Conservation (phyloP, 2,329 filamentous ascomycete species). For the Paradendryphiella salina region DNA sequence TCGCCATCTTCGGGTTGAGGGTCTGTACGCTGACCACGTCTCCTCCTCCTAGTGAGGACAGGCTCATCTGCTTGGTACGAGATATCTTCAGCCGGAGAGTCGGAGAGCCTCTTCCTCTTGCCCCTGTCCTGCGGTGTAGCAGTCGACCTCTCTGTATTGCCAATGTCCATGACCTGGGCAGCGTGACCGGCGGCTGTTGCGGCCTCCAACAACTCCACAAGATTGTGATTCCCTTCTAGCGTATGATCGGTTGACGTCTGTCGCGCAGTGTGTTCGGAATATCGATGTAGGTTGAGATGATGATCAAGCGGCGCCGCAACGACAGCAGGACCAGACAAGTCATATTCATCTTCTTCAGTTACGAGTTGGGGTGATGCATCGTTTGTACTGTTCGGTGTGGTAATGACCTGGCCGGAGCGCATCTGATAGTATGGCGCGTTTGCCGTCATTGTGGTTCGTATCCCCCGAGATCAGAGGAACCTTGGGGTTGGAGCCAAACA, state of each 20-base stretch:
- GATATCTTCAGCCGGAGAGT: conserved; percentile 11
- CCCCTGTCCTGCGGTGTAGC: conserved; percentile 17
- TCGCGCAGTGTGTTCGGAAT: conserved; percentile 18
- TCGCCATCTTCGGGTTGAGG: conserved; percentile 13
- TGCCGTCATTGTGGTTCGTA: conserved; percentile 34
- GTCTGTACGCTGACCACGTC: conserved; percentile 23
- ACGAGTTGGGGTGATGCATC: conserved; percentile 18
- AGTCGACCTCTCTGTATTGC: background rate
- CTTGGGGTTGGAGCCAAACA: conserved; percentile 12
- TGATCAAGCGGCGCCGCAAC: conserved; percentile 19
- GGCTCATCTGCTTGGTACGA: conserved; percentile 7
- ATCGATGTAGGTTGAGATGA: conserved; percentile 20
- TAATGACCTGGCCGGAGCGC: conserved; percentile 33
- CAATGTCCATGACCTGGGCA: conserved; percentile 19
- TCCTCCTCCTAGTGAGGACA: conserved; percentile 27
- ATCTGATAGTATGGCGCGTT: conserved; percentile 46
- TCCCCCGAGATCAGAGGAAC: conserved; percentile 17
- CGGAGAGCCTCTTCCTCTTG: conserved; percentile 35
- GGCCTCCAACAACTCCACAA: conserved; percentile 45
- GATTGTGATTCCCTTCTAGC: conserved; percentile 37
- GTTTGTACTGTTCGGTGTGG: conserved; percentile 30
- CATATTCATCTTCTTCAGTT: conserved; percentile 30
- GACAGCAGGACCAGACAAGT: conserved; percentile 17
- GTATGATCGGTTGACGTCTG: conserved; percentile 22
- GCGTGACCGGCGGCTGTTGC: conserved; percentile 42